Percentiles rank a stretch among this genome's conserved stretches.
Conservation (phyloP, 495 filamentous ascomycete species). For the Aspergillus sparsus region DNA sequence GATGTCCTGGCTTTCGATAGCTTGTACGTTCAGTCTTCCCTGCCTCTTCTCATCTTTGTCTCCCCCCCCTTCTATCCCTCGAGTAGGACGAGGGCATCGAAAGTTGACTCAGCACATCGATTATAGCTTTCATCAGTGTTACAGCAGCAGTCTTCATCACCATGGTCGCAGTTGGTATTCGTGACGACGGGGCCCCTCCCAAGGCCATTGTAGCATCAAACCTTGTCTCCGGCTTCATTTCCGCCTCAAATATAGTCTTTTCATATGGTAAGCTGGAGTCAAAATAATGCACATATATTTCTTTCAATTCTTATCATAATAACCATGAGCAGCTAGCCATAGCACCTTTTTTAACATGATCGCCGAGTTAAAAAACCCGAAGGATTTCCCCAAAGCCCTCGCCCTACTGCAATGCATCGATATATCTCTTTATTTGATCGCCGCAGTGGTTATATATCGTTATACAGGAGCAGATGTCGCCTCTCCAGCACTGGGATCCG, state of each 20-base stretch:
- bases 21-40: slow-evolving; percentile 33
- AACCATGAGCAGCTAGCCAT: slow-evolving; percentile 47
- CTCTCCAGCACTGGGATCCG: slow-evolving; percentile 71
- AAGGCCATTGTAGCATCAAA: slow-evolving; percentile 28
- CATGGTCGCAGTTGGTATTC: slow-evolving; percentile 64
- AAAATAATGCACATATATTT: background rate
- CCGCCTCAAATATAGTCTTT: slow-evolving; percentile 42
- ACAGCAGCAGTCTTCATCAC: slow-evolving; percentile 67
- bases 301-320: background rate
- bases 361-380: slow-evolving; percentile 69
- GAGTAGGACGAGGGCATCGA: background rate
- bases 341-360: slow-evolving; percentile 74
- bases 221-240: slow-evolving; percentile 34
- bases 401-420: slow-evolving; percentile 61
- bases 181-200: slow-evolving; percentile 26
- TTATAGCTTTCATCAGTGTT: slow-evolving; percentile 60
- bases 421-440: slow-evolving; percentile 59
- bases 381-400: slow-evolving; percentile 65
- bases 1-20: slow-evolving; percentile 60
- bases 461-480: slow-evolving; percentile 65
- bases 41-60: background rate
- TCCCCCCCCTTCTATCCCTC: background rate
- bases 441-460: slow-evolving; percentile 58
- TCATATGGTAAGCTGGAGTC: slow-evolving; percentile 32
- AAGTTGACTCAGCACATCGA: background rate